Evolutionary conservation across 2,329 filamentous ascomycete species (phyloP).

Genomic region (Elsinoe ampelina): DNA sequence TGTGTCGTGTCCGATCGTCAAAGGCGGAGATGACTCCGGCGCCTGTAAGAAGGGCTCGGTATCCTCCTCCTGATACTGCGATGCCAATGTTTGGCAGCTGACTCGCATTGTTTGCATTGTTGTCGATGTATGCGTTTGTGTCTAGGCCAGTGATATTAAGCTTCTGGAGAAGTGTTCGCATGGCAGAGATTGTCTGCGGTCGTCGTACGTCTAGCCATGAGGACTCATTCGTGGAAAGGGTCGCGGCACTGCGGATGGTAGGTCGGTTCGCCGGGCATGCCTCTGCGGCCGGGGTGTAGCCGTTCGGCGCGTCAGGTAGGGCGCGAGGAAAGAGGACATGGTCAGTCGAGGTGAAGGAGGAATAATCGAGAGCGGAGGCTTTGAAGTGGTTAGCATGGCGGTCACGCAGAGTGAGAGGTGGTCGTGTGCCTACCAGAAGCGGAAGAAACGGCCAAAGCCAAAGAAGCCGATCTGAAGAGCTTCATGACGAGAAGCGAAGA

Average conservation of each 20-base stretch:
- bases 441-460: conserved; percentile 8
- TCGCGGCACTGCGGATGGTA: conserved; percentile 53
- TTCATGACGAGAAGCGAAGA: background rate
- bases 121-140: conserved; percentile 60
- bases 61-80: conserved; percentile 75
- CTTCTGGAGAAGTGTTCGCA: conserved; percentile 62
- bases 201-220: conserved; percentile 65
- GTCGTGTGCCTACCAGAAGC: conserved; percentile 10
- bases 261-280: conserved; percentile 63
- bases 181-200: conserved; percentile 62
- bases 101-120: conserved; percentile 45
- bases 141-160: conserved; percentile 72
- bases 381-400: background rate
- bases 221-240: conserved; percentile 59
- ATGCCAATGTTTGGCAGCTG: conserved; percentile 62
- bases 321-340: conserved; percentile 20
- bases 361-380: conserved; percentile 9
- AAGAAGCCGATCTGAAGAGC: background rate
- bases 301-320: conserved; percentile 49
- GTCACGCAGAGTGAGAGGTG: background rate
- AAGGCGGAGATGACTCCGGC: conserved; percentile 72
- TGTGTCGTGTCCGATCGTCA: conserved; percentile 56
- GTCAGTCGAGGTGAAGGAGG: background rate
- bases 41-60: conserved; percentile 76
- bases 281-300: conserved; percentile 61